These are phyloP conservation scores for Fusarium concolor DNA, from an alignment of 2,329 filamentous ascomycete genomes.

Conservation along the genomic window DNA sequence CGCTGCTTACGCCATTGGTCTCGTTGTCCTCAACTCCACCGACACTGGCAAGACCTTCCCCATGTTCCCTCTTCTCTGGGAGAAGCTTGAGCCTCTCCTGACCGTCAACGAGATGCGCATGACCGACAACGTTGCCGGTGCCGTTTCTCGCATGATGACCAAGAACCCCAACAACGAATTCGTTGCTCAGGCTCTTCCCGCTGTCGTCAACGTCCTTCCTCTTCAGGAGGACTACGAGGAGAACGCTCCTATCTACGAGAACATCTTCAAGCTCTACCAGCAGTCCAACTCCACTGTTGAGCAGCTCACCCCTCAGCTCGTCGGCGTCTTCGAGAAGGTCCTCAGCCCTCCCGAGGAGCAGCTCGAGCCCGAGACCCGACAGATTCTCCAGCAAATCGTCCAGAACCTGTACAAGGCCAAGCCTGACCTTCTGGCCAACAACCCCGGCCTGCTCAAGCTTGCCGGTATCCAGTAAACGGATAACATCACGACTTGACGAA, in stretches of 20 bases:
- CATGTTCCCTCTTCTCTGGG: slow-evolving; percentile 81
- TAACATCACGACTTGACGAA: slow-evolving; percentile 36
- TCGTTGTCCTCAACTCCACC: slow-evolving; percentile 84
- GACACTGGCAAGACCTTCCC: slow-evolving; percentile 77
- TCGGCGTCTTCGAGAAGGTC: slow-evolving; percentile 79
- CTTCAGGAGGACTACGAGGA: slow-evolving; percentile 95
- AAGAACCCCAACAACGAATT: slow-evolving; percentile 87
- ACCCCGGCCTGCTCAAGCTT: slow-evolving; percentile 49
- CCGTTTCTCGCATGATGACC: slow-evolving; percentile 90
- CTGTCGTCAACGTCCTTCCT: slow-evolving; percentile 81
- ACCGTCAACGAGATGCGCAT: slow-evolving; percentile 81
- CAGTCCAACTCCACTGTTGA: slow-evolving; percentile 76
- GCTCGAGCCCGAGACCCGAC: slow-evolving; percentile 77
- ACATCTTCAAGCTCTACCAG: slow-evolving; percentile 87
- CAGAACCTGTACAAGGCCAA: slow-evolving; percentile 56
- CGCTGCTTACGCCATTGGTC: slow-evolving; percentile 89
- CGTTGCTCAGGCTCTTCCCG: slow-evolving; percentile 83
- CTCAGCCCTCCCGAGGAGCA: slow-evolving; percentile 79
- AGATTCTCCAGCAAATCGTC: slow-evolving; percentile 74
- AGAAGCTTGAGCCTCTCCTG: slow-evolving; percentile 87
- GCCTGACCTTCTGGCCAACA: slow-evolving; percentile 50
- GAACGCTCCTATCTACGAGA: slow-evolving; percentile 92
- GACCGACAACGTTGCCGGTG: slow-evolving; percentile 93
- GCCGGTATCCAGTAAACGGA: slow-evolving; percentile 45
- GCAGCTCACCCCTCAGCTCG: slow-evolving; percentile 74